Percentiles rank a stretch among this genome's conserved stretches.
These are phyloP conservation scores for Colletotrichum sp. DNA, from an alignment of 2,329 filamentous ascomycete species.

Conservation along the genomic window DNA sequence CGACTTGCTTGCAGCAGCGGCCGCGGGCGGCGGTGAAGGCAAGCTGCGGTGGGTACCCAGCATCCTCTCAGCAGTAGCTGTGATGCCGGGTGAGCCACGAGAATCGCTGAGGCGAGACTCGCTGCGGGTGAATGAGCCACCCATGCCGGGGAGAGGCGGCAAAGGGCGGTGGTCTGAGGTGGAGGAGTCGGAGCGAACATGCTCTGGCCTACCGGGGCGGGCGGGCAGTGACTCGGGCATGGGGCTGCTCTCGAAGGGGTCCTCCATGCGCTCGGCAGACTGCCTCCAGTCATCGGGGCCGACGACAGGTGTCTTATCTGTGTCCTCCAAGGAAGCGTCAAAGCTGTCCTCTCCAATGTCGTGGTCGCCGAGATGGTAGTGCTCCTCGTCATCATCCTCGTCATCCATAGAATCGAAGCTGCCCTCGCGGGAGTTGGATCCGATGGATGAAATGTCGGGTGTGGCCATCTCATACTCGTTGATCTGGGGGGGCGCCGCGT, in stretches of 20 bases:
- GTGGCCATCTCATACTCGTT: slow-evolving; percentile 99
- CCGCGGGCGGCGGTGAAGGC: slow-evolving; percentile 75
- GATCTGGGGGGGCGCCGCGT: slow-evolving; percentile 88
- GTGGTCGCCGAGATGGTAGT: slow-evolving; percentile 59
- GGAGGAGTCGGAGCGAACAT: slow-evolving; percentile 73
- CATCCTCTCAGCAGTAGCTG: slow-evolving; percentile 75
- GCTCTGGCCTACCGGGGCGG: slow-evolving; percentile 53
- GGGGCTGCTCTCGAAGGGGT: slow-evolving; percentile 76
- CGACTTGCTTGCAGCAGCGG: slow-evolving; percentile 71
- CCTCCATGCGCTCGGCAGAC: slow-evolving; percentile 48
- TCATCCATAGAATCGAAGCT: slow-evolving; percentile 89
- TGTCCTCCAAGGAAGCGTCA: slow-evolving; percentile 92
- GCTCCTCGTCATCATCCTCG: slow-evolving; percentile 59
- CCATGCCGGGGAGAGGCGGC: slow-evolving; percentile 79
- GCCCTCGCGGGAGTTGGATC: slow-evolving; percentile 87
- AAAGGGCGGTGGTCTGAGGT: slow-evolving; percentile 81
- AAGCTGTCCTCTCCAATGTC: slow-evolving; percentile 85
- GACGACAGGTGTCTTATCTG: slow-evolving; percentile 97
- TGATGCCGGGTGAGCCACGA: slow-evolving; percentile 66
- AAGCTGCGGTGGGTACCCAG: slow-evolving; percentile 70
- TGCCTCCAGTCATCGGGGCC: slow-evolving; percentile 95
- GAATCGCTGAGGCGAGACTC: slow-evolving; percentile 59
- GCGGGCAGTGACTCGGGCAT: slow-evolving; percentile 60
- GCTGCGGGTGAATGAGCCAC: slow-evolving; percentile 39
- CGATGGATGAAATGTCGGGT: slow-evolving; percentile 91